A percentile compares a stretch with the other conserved stretches of the same genome.
Evolutionary conservation across 1,284 basidiomycete species (phyloP).

Genomic region (Heterobasidion irregulare): DNA sequence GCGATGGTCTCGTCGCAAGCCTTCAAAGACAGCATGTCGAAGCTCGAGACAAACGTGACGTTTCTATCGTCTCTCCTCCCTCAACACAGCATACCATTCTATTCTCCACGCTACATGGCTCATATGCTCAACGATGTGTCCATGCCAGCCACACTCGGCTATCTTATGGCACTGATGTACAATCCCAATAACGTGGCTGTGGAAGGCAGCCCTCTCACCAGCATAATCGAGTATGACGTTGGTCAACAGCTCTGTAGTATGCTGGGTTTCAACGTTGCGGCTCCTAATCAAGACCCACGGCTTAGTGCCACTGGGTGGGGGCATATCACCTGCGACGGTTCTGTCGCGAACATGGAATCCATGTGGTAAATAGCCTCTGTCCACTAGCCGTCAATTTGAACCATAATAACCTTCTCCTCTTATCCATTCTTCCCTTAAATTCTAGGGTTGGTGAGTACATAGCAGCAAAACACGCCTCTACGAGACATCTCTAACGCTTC

Average conservation of each 20-base stretch:
- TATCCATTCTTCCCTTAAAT: not conserved
- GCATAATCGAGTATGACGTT: constrained; percentile 29
- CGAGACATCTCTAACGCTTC: not conserved
- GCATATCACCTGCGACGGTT: constrained; percentile 35
- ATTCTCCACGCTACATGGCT: constrained; percentile 31
- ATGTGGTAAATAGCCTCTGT: constrained; percentile 24
- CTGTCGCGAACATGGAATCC: constrained; percentile 38
- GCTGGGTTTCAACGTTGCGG: constrained; percentile 24
- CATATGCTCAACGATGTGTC: constrained; percentile 32
- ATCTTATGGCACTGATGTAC: constrained; percentile 26
- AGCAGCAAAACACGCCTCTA: not conserved
- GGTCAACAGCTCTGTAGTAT: constrained; percentile 33
- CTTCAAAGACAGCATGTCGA: constrained; percentile 11
- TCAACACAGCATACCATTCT: constrained; percentile 29
- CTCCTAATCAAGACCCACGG: not conserved
- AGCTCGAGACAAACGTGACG: constrained; percentile 8
- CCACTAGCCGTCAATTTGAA: not conserved
- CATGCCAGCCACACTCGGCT: constrained; percentile 31
- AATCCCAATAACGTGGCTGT: constrained; percentile 38
- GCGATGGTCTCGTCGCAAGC: constrained; percentile 5
- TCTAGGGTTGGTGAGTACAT: constrained; percentile 13
- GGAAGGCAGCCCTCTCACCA: constrained; percentile 33
- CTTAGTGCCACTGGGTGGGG: constrained; percentile 26
- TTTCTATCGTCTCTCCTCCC: constrained; percentile 15
- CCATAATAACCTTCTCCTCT: not conserved